A percentile compares a stretch with the other conserved stretches of the same genome.
Evolutionary conservation across 805 yeast genomes (phyloP).

Genomic region (Babjeviella inositovora): DNA sequence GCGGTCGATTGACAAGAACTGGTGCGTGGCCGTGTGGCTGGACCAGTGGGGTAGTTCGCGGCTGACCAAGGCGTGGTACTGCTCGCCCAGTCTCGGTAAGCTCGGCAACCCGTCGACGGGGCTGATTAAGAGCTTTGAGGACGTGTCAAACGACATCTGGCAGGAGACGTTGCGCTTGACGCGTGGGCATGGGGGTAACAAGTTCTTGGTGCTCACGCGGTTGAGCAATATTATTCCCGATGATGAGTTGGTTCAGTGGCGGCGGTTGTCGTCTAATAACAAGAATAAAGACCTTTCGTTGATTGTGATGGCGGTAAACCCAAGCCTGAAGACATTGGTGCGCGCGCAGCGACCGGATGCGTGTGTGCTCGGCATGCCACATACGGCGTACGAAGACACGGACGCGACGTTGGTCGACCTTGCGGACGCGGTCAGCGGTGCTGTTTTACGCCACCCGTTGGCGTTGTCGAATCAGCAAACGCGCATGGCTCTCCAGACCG

Average conservation of each 20-base stretch:
- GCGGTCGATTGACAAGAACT: constrained; percentile 61
- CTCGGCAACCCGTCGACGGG: constrained; percentile 2
- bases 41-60: constrained; percentile 65
- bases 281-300: constrained; percentile 36
- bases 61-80: constrained; percentile 50
- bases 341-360: constrained; percentile 1
- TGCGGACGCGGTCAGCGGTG: constrained; percentile 33
- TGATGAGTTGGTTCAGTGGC: constrained; percentile 71
- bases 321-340: constrained; percentile 30
- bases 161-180: constrained; percentile 31
- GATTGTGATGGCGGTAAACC: constrained; percentile 55
- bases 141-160: constrained; percentile 56
- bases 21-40: constrained; percentile 84
- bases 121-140: constrained; percentile 19
- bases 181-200: constrained; percentile 28
- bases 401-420: constrained; percentile 25
- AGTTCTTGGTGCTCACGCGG: constrained; percentile 52
- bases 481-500: constrained; percentile 54
- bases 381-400: constrained; percentile 4
- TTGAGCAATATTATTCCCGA: constrained; percentile 64
- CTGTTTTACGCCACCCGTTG: constrained; percentile 40
- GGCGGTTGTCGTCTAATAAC: constrained; percentile 43
- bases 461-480: constrained; percentile 60
- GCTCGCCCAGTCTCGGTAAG: constrained; percentile 10
- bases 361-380: constrained; percentile 1